A percentile compares a stretch with the other conserved stretches of the same genome.
Conservation (phyloP, 2,329 filamentous ascomycete genomes). For the Cladophialophora chaetospira region DNA sequence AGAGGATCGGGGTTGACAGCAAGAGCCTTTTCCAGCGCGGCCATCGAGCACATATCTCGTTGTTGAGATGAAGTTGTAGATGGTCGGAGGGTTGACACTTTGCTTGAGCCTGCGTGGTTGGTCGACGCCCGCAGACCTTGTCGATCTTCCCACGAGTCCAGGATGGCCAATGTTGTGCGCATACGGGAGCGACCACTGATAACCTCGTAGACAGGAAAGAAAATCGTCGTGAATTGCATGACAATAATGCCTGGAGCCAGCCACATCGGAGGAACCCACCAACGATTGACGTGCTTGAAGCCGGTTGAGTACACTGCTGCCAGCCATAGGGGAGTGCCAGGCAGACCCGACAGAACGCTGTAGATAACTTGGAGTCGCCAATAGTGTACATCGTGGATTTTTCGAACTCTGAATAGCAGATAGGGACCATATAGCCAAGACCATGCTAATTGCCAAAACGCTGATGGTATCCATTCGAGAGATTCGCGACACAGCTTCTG, state of each 20-base stretch:
- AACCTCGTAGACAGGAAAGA: constrained; percentile 54
- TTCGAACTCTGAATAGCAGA: constrained; percentile 59
- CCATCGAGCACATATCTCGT: constrained; percentile 54
- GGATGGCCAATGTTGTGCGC: constrained; percentile 1
- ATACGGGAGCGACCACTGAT: background rate
- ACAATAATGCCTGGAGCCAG: constrained; percentile 59
- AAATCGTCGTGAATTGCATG: constrained; percentile 61
- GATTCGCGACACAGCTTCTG: constrained; percentile 17
- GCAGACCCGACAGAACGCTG: constrained; percentile 50
- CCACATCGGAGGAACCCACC: constrained; percentile 61
- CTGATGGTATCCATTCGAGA: constrained; percentile 55
- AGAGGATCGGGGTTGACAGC: constrained; percentile 58
- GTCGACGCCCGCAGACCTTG: constrained; percentile 38
- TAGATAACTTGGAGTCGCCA: constrained; percentile 63
- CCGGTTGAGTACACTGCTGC: constrained; percentile 52
- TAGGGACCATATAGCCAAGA: constrained; percentile 63
- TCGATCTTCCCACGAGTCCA: constrained; percentile 38
- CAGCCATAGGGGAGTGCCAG: constrained; percentile 65
- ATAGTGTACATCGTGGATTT: constrained; percentile 62
- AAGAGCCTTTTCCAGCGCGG: constrained; percentile 60
- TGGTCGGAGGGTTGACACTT: background rate
- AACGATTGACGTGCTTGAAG: constrained; percentile 55
- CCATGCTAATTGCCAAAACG: constrained; percentile 66
- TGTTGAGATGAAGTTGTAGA: constrained; percentile 34
- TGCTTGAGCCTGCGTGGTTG: background rate